Evolutionary conservation across 2,329 filamentous ascomycete genomes (phyloP).

Genomic region (Phialophora macrospora): DNA sequence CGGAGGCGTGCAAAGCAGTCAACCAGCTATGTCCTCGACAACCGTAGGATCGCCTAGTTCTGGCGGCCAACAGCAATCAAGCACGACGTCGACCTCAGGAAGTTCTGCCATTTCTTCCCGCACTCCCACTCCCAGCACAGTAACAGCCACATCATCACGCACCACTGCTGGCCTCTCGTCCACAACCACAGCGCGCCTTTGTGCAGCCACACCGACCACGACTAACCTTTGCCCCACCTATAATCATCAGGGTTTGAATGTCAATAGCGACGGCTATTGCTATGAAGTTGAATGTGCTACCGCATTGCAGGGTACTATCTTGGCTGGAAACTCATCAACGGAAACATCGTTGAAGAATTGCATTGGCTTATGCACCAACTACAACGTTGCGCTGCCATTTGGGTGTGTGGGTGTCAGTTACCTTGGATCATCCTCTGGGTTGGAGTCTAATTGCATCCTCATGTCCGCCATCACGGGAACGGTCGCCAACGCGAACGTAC

Average conservation of each 20-base stretch:
- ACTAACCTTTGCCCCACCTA: conserved; percentile 31
- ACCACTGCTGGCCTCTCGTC: conserved; percentile 40
- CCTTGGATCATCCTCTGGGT: conserved; percentile 14
- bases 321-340: conserved; percentile 27
- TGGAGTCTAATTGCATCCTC: conserved; percentile 29
- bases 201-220: conserved; percentile 25
- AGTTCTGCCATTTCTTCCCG: conserved; percentile 5
- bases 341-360: conserved; percentile 28
- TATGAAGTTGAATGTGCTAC: conserved; percentile 35
- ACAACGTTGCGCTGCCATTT: conserved; percentile 34
- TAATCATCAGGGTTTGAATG: conserved; percentile 33
- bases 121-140: conserved; percentile 42
- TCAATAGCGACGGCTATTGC: conserved; percentile 32
- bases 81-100: conserved; percentile 6
- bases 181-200: conserved; percentile 18
- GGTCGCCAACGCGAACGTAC: conserved; percentile 1
- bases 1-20: background rate
- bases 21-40: background rate
- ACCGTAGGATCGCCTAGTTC: background rate
- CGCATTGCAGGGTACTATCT: conserved; percentile 20
- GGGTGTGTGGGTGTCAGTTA: conserved; percentile 34
- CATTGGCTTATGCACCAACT: conserved; percentile 28
- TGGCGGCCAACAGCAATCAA: conserved; percentile 9
- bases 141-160: conserved; percentile 43
- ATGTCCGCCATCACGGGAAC: conserved; percentile 26